Base-by-base conservation (phyloP, 345 rosid genomes). In the Jatropha curcas region DNA sequence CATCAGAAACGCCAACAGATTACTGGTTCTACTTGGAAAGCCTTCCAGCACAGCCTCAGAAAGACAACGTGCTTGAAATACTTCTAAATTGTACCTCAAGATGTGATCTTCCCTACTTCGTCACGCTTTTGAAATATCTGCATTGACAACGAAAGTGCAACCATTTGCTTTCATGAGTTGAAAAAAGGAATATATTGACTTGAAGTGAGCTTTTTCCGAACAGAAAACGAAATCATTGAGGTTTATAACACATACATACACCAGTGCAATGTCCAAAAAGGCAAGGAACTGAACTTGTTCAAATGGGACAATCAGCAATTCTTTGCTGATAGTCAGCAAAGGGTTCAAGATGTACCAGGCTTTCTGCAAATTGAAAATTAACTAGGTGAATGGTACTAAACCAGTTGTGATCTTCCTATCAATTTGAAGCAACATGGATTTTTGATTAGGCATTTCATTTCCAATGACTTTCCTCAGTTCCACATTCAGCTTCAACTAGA, bases 11-110 rank as follows among this genome's bases (percentile, higher is more conserved):
- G 25, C 41, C 16, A 39, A 7, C 25, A 19, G 19, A 31, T 60
- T 17, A 60, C 65, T 33, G 65, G 65, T 60, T 19, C 7, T 61
- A 39, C 65, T 34, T 27, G 35, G 35, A 61, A 20, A 60, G 64
- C 8, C 22, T 4, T 34, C 4, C 41, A 33, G 45, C 45, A 33
- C 4, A 61, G 4, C 27, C 6, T 13, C 12, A 2, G 27, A 61
- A 5, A 61, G 7, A n/a, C 45, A 62, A 62, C 66, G n/a, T 19
- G n/a, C n/a, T 10, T 33, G 7, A 12, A 45, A 64, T 17, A 12
- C 0, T 25, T 24, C 11, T 5, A 24, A 64, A 41, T 2, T 64
- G 30, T 6, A 12, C 2, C 7, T 20, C 25, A 20, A n/a, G 9
- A 3, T 25, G 34, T 62, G 30, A 13, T 25, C 50, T 64, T 39